Evolutionary conservation across 345 rosid species (phyloP).

Genomic region (Gossypium thurberi): DNA sequence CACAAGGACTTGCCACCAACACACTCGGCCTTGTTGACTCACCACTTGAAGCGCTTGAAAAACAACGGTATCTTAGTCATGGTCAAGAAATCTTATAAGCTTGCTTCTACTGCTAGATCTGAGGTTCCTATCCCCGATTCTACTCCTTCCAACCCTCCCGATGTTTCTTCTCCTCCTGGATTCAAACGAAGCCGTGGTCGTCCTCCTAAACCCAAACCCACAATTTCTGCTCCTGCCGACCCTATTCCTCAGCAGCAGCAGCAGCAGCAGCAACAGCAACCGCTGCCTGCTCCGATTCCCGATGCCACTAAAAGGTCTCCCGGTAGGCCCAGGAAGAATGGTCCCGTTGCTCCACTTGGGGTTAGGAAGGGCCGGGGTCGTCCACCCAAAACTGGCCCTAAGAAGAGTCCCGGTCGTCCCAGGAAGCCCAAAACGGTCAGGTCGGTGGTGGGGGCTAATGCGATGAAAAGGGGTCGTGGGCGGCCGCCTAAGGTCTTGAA

Average conservation of each 20-base stretch:
- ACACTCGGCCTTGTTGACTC: constrained; percentile 50
- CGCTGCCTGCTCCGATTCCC: not conserved
- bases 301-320: constrained; percentile 24
- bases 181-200: constrained; percentile 61
- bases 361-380: constrained; percentile 36
- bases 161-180: constrained; percentile 20
- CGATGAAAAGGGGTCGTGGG: constrained; percentile 28
- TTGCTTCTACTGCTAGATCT: constrained; percentile 36
- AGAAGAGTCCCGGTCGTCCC: constrained; percentile 37
- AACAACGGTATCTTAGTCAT: constrained; percentile 42
- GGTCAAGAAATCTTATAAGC: constrained; percentile 59
- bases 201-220: constrained; percentile 44
- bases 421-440: constrained; percentile 30
- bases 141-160: constrained; percentile 7
- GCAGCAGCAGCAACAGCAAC: not conserved
- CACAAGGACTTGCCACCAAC: constrained; percentile 40
- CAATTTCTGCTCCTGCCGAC: not conserved
- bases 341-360: constrained; percentile 7
- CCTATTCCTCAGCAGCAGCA: not conserved
- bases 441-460: constrained; percentile 15
- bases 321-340: constrained; percentile 48
- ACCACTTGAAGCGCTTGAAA: constrained; percentile 54
- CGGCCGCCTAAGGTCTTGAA: constrained; percentile 23
- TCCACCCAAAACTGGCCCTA: constrained; percentile 31
- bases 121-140: constrained; percentile 10